These are phyloP conservation scores for Lanmaoa pseudosensibilis DNA, from an alignment of 768 basidiomycete species.

Conservation along the genomic window DNA sequence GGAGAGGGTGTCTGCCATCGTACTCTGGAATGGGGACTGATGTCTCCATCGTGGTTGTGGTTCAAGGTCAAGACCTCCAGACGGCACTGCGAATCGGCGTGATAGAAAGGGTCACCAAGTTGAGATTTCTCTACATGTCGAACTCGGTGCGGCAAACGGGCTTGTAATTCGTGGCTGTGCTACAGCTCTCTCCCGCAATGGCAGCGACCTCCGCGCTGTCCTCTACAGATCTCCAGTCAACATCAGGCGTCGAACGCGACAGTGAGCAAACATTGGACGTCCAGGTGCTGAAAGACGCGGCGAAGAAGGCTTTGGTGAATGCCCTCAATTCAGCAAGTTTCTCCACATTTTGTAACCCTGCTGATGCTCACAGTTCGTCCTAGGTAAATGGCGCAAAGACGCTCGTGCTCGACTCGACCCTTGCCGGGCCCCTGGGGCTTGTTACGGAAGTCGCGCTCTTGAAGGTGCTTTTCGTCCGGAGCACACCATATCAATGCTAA, in stretches of 20 bases:
- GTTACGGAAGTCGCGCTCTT: slow-evolving; percentile 92
- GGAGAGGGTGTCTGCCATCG: slow-evolving; percentile 62
- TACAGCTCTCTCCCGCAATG: slow-evolving; percentile 16
- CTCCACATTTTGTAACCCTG: background rate
- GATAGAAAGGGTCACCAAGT: background rate
- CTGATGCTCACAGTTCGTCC: slow-evolving; percentile 7
- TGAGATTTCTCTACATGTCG: slow-evolving; percentile 6
- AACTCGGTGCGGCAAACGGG: background rate
- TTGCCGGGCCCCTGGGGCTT: slow-evolving; percentile 90
- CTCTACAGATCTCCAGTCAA: slow-evolving; percentile 37
- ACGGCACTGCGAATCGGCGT: background rate
- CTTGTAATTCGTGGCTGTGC: slow-evolving; percentile 34
- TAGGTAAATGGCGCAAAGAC: slow-evolving; percentile 95
- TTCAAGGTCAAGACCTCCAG: slow-evolving; percentile 5
- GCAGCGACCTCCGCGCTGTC: slow-evolving; percentile 30
- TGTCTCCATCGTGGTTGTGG: slow-evolving; percentile 28
- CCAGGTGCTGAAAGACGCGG: slow-evolving; percentile 71
- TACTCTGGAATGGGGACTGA: slow-evolving; percentile 17
- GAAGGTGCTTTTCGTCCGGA: slow-evolving; percentile 56
- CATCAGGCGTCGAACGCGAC: slow-evolving; percentile 34
- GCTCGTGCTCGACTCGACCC: slow-evolving; percentile 83
- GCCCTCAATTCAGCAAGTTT: slow-evolving; percentile 73
- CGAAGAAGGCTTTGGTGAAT: slow-evolving; percentile 78
- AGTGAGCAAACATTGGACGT: slow-evolving; percentile 52
- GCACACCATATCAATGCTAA: slow-evolving; percentile 6